Evolutionary conservation across 1,139 yeast species (phyloP).

Genomic region (Saccharomyces hybrid): DNA sequence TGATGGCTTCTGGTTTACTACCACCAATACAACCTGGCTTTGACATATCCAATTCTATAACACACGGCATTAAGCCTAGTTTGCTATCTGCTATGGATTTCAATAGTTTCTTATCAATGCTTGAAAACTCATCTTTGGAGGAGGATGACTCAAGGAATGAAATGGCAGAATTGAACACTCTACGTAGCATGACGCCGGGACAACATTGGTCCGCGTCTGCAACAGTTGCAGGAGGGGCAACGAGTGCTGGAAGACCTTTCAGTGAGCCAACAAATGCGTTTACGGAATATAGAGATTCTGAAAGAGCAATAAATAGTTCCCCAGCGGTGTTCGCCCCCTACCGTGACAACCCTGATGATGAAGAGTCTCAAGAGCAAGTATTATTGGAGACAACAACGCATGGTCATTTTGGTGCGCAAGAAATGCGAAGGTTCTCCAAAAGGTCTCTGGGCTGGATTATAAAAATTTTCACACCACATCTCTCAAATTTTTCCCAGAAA

Average conservation of each 20-base stretch:
- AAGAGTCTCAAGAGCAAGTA: background rate
- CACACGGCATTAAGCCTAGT: slow-evolving; percentile 24
- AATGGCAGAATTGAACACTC: slow-evolving; percentile 7
- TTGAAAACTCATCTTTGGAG: slow-evolving; percentile 19
- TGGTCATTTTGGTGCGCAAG: background rate
- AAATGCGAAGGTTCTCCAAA: slow-evolving; percentile 5
- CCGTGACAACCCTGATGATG: slow-evolving; percentile 18
- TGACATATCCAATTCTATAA: slow-evolving; percentile 7
- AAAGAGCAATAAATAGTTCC: slow-evolving; percentile 12
- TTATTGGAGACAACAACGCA: background rate
- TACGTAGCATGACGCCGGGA: background rate
- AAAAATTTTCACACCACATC: slow-evolving; percentile 24
- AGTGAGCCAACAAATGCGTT: slow-evolving; percentile 15
- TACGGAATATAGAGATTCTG: background rate
- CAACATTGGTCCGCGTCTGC: background rate
- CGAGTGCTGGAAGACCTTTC: slow-evolving; percentile 12
- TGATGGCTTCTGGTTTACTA: background rate
- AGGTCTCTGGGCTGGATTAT: slow-evolving; percentile 11
- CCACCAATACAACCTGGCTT: background rate
- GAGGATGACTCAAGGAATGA: background rate
- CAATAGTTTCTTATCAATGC: slow-evolving; percentile 19
- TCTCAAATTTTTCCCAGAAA: slow-evolving; percentile 21
- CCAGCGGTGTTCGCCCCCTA: slow-evolving; percentile 24
- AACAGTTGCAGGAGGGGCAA: background rate
- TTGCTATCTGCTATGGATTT: slow-evolving; percentile 29